Base-by-base conservation (phyloP, 805 yeast genomes). In the Kodamaea nitidulidarum region DNA sequence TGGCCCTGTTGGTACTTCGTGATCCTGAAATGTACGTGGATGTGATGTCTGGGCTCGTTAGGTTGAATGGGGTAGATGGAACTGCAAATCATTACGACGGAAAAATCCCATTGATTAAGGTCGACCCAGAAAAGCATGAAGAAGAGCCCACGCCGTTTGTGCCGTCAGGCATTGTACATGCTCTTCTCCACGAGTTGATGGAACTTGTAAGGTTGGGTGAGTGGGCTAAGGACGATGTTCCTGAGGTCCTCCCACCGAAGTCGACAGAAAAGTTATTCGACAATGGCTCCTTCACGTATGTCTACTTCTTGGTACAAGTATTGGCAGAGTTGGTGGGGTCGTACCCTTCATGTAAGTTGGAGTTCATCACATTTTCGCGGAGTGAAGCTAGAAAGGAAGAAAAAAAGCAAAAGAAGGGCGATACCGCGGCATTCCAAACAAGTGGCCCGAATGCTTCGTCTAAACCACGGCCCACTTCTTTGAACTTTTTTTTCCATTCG, bases 281-380 rank as follows among this genome's bases (percentile, higher is more conserved):
- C 17, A 46, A 46, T 25, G 17, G 26, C 6, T 70, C 75, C 21
- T 85, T 81, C 58, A 71, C 80, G 0, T 81, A 84, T 50, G 77
- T 80, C 42, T 73, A 81, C 32, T 88, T 81, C 56, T 59, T 90
- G 34, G 61, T 90, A 28, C 85, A 80, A 47, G 61, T 78, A 0
- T 58, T 88, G 28, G 72, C 80, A 0, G 97, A 90, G 48, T 61
- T 88, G 6, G 58, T 90, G 6, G 76, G 81, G 2, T 84, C 96
- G 2, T 90, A 88, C 55, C 83, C 81, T 45, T 81, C 80, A 45
- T 77, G 88, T 36, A 90, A 90, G 56, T 71, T 84, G 36, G 96
- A 88, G 50, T 84, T 90, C 51, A 63, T 88, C 41, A 80, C 91
- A 0, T 90, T 77, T 49, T 79, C 91, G 2, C 11, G 32, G 12